Conservation (phyloP, 1,284 basidiomycete species). For the Ustilago loliicola region DNA sequence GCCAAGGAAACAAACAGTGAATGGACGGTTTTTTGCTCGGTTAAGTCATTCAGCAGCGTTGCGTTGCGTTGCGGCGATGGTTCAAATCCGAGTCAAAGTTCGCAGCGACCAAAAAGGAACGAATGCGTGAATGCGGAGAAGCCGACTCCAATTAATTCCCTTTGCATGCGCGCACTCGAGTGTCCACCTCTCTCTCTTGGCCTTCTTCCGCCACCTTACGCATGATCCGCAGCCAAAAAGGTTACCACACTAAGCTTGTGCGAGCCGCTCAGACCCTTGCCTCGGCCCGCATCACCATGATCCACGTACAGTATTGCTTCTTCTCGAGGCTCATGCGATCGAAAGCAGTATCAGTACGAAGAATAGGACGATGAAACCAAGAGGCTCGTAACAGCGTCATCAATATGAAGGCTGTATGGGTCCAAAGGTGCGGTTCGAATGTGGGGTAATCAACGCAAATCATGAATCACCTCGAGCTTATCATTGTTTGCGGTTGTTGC, state of each 20-base stretch:
- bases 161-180: neutral
- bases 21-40: neutral
- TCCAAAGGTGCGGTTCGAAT: neutral
- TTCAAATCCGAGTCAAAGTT: neutral
- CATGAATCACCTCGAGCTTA: neutral
- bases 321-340: too few species aligned
- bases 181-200: neutral
- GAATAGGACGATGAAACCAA: too few species aligned
- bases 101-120: neutral
- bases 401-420: neutral
- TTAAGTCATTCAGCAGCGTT: neutral
- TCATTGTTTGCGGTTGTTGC: neutral
- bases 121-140: conserved; percentile 31
- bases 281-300: neutral
- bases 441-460: neutral
- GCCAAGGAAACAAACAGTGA: conserved; percentile 9
- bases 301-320: neutral
- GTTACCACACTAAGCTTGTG: neutral
- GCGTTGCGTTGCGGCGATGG: neutral
- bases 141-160: neutral
- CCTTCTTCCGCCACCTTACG: neutral
- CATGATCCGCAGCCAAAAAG: neutral
- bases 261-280: neutral
- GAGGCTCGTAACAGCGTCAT: too few species aligned
- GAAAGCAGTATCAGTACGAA: neutral